A percentile compares a stretch with the other conserved stretches of the same genome.
Conservation (phyloP, 2,329 filamentous ascomycete genomes). For the Fusarium sp. region DNA sequence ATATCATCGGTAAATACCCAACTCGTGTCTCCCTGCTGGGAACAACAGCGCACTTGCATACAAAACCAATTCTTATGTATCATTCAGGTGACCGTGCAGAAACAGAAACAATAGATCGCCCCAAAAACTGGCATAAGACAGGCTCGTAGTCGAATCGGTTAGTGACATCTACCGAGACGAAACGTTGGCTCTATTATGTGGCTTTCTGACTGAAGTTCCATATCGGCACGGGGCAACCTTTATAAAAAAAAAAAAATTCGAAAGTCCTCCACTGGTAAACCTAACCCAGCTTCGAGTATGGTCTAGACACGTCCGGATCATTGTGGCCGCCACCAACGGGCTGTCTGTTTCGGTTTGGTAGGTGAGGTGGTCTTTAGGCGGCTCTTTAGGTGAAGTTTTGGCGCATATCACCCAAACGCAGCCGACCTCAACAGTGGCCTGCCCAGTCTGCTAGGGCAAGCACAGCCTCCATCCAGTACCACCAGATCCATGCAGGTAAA, state of each 20-base stretch:
- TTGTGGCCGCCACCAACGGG: not conserved
- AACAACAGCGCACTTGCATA: not conserved
- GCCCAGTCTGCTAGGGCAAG: not conserved
- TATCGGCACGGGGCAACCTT: conserved; percentile 4
- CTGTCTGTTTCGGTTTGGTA: conserved; percentile 5
- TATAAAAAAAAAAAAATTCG: not conserved
- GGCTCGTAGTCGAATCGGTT: conserved; percentile 6
- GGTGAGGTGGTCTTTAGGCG: conserved; percentile 2
- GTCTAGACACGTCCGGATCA: not conserved
- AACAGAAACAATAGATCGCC: conserved; percentile 22
- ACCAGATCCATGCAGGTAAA: conserved; percentile 12
- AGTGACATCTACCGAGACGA: conserved; percentile 3
- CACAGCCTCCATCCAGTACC: conserved; percentile 7
- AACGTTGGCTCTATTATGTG: not conserved
- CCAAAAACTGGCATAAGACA: not conserved
- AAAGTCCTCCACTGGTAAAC: not conserved
- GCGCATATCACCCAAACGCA: not conserved
- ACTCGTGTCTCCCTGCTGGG: not conserved
- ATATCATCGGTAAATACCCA: not conserved
- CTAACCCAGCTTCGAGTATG: conserved; percentile 9
- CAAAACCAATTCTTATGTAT: not conserved
- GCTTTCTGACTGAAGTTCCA: not conserved
- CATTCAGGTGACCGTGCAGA: conserved; percentile 1
- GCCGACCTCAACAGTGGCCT: not conserved
- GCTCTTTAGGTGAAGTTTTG: not conserved